Conservation (phyloP, 225 moss, liverwort and hornwort species). For the Ulota crispa region DNA sequence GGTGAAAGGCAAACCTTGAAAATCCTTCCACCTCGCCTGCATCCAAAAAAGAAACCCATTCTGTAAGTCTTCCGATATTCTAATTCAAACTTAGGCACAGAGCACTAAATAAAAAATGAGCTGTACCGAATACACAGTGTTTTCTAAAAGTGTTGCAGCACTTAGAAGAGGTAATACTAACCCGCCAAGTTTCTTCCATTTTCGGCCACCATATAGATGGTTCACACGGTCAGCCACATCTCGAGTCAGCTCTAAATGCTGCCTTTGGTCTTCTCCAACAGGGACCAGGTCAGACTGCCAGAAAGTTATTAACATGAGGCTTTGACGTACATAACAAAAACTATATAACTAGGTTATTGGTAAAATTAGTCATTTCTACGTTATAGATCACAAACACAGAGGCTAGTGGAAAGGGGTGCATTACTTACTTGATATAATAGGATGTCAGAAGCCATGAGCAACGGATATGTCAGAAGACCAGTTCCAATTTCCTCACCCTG, state of each 20-base stretch:
- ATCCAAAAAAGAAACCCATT: constrained; percentile 24
- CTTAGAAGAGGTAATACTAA: constrained; percentile 36
- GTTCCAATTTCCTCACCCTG: constrained; percentile 98
- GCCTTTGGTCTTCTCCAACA: constrained; percentile 98
- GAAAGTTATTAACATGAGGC: constrained; percentile 22
- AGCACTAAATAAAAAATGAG: neutral
- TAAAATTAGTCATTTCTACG: neutral
- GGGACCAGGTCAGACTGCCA: constrained; percentile 98
- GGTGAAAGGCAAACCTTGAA: constrained; percentile 71
- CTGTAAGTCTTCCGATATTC: constrained; percentile 11
- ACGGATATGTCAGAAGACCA: constrained; percentile 88
- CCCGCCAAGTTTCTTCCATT: constrained; percentile 99
- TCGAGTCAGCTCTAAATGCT: constrained; percentile 94
- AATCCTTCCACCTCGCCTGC: constrained; percentile 92
- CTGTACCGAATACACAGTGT: neutral
- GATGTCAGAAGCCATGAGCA: constrained; percentile 98
- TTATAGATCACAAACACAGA: neutral
- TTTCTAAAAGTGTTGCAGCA: constrained; percentile 12
- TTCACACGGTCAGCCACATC: constrained; percentile 96
- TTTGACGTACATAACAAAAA: neutral
- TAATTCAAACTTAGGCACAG: neutral
- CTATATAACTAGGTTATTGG: neutral
- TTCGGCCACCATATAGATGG: constrained; percentile 81
- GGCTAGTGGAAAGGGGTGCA: neutral
- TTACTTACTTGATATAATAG: constrained; percentile 80